Evolutionary conservation across 306 rosid genomes (phyloP), one percentile per base, ranked within the genome.

Genomic region (Vicia faba): DNA sequence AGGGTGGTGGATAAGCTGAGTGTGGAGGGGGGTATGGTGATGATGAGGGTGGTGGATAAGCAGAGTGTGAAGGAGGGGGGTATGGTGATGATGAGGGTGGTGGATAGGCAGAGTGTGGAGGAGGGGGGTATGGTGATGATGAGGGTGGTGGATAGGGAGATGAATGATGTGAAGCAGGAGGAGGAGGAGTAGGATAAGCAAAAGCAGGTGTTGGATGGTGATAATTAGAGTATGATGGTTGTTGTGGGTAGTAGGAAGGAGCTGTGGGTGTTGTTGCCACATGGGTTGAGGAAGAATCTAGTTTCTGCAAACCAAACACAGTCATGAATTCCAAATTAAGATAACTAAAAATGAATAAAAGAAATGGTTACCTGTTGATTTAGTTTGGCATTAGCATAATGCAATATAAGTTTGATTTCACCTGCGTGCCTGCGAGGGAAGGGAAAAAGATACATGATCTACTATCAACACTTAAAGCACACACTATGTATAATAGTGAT

Each of bases 401-500:
- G 84, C 81, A 80, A 12, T 19, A 80, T 76, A 50, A 80, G 66
- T 57, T 76, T 80, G 2, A 80, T 76, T 64, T 80, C 84, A 26
- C 84, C 84, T 8, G 81, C 81, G 23, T 62, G 15, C 55, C 84
- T 80, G 80, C 20, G 9, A 45, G 16, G 25, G 25, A 68, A 31
- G 38, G 15, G 40, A 40, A 44, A 48, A n/a, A n/a, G n/a, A n/a
- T n/a, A n/a, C n/a, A n/a, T n/a, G n/a, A n/a, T n/a, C n/a, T n/a
- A n/a, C n/a, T n/a, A n/a, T n/a, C n/a, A n/a, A n/a, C n/a, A n/a
- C n/a, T n/a, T n/a, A n/a, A n/a, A n/a, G n/a, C n/a, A n/a, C n/a
- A n/a, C n/a, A n/a, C n/a, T n/a, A n/a, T n/a, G n/a, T n/a, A n/a
- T n/a, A n/a, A n/a, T n/a, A n/a, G n/a, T n/a, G n/a, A n/a, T n/a